phyloP scores from a whole-genome alignment of 306 rosid species.

The Rosa persica region DNA sequence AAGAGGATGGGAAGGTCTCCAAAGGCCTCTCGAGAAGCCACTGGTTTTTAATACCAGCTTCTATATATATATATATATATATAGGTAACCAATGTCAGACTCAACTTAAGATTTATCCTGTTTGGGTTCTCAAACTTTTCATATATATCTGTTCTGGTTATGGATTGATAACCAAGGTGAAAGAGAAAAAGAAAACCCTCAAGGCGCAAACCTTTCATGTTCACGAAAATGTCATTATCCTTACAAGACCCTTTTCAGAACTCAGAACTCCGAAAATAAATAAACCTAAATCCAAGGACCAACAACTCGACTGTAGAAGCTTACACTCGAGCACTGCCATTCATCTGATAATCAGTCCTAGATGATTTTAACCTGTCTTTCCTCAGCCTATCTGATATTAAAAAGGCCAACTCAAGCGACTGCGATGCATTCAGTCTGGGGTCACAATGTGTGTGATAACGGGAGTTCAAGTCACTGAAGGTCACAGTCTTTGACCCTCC shows the following conservation, averaged over 20 bases:
- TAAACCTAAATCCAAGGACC: neutral
- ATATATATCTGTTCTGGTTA: neutral
- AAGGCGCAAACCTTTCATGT: neutral
- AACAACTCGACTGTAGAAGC: neutral
- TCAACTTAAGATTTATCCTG: neutral
- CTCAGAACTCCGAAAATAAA: neutral
- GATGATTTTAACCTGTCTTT: slow-evolving; percentile 33
- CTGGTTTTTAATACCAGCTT: too few relatives aligned
- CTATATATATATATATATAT: too few relatives aligned
- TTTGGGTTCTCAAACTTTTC: neutral
- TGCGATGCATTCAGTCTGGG: slow-evolving; percentile 49
- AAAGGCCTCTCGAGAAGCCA: too few relatives aligned
- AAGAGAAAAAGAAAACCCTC: neutral
- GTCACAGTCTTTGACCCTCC: slow-evolving; percentile 44
- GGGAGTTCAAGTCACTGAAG: slow-evolving; percentile 40
- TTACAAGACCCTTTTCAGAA: neutral
- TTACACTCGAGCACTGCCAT: neutral
- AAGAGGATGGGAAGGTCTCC: too few relatives aligned
- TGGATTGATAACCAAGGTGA: neutral
- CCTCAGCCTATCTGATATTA: slow-evolving; percentile 38
- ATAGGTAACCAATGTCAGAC: too few relatives aligned
- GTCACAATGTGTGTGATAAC: slow-evolving; percentile 47
- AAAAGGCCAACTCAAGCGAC: slow-evolving; percentile 43
- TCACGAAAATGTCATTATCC: neutral
- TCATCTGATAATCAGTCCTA: neutral